Percentiles rank a stretch among this genome's conserved stretches.
phyloP scores from a whole-genome alignment of 495 filamentous ascomycete genomes.

The Oidiodendron maius region DNA sequence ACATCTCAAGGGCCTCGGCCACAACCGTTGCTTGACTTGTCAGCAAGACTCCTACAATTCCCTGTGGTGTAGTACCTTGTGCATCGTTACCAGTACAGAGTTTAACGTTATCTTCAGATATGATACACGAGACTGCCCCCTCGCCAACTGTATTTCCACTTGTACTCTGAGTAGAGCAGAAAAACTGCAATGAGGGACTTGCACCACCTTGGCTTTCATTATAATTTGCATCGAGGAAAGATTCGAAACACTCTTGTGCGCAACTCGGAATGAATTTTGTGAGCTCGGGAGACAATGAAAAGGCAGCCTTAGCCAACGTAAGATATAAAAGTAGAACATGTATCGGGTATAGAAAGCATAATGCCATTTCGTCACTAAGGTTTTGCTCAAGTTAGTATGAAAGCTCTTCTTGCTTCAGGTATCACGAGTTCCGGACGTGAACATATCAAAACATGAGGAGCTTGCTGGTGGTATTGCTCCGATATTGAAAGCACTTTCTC shows the following conservation, averaged over 20 bases:
- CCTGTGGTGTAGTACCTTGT: constrained; percentile 24
- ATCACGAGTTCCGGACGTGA: too few species aligned
- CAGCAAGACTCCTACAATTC: constrained; percentile 13
- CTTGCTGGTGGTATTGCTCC: too few species aligned
- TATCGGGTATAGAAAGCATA: constrained; percentile 19
- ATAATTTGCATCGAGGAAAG: constrained; percentile 57
- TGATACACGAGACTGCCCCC: constrained; percentile 57
- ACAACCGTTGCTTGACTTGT: constrained; percentile 17
- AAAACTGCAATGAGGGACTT: constrained; percentile 48
- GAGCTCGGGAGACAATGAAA: constrained; percentile 36
- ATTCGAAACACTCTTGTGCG: constrained; percentile 54
- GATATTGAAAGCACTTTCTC: too few species aligned
- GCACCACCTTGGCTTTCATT: constrained; percentile 39
- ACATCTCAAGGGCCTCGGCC: constrained; percentile 50
- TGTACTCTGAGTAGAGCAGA: constrained; percentile 53
- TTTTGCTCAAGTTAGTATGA: too few species aligned
- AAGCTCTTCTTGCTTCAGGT: too few species aligned
- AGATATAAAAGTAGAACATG: constrained; percentile 16
- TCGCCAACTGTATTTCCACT: constrained; percentile 67
- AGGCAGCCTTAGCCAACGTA: constrained; percentile 6
- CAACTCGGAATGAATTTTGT: constrained; percentile 54
- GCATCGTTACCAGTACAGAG: constrained; percentile 31
- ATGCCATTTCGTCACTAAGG: too few species aligned
- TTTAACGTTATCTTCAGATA: constrained; percentile 37
- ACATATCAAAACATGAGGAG: too few species aligned